A percentile compares a stretch with the other conserved stretches of the same genome.
These are phyloP conservation scores for Cyberlindnera euphorbiae DNA, from an alignment of 805 yeast genomes.

Conservation along the genomic window DNA sequence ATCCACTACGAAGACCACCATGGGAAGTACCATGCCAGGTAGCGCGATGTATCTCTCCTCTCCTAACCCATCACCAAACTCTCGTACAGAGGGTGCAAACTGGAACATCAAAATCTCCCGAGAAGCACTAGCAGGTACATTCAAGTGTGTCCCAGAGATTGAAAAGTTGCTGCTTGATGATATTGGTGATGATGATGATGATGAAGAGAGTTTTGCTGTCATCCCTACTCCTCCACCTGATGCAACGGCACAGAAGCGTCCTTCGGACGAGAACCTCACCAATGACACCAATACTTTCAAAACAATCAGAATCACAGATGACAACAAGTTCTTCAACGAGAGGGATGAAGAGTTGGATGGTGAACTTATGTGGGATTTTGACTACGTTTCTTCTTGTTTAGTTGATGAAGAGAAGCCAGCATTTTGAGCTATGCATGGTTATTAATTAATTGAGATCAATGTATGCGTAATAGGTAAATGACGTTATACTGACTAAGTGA, in stretches of 20 bases:
- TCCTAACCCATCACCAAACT: constrained; percentile 23
- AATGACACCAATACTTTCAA: constrained; percentile 13
- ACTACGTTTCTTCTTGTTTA: constrained; percentile 13
- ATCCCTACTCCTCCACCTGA: constrained; percentile 15
- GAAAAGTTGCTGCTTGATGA: constrained; percentile 16
- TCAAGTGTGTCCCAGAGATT: constrained; percentile 19
- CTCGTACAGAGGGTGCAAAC: constrained; percentile 10
- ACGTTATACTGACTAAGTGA: no score
- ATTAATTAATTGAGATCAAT: not conserved
- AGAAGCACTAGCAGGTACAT: constrained; percentile 22
- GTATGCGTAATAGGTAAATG: constrained; percentile 10
- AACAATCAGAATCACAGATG: constrained; percentile 15
- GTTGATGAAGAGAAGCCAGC: constrained; percentile 2
- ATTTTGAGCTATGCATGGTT: not conserved
- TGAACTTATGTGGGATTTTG: constrained; percentile 23
- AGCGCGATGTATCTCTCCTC: constrained; percentile 18
- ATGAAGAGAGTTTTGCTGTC: not conserved
- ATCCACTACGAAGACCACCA: constrained; percentile 16
- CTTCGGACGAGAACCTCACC: constrained; percentile 3
- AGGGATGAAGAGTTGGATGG: constrained; percentile 10
- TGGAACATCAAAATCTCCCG: constrained; percentile 22
- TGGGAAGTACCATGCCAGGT: constrained; percentile 4
- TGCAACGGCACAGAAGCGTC: constrained; percentile 6
- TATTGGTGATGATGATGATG: constrained; percentile 1
- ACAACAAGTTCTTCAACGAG: constrained; percentile 19